Evolutionary conservation across 345 rosid genomes (phyloP), one percentile per base, ranked within the genome.

Genomic region (Reutealis trisperma): DNA sequence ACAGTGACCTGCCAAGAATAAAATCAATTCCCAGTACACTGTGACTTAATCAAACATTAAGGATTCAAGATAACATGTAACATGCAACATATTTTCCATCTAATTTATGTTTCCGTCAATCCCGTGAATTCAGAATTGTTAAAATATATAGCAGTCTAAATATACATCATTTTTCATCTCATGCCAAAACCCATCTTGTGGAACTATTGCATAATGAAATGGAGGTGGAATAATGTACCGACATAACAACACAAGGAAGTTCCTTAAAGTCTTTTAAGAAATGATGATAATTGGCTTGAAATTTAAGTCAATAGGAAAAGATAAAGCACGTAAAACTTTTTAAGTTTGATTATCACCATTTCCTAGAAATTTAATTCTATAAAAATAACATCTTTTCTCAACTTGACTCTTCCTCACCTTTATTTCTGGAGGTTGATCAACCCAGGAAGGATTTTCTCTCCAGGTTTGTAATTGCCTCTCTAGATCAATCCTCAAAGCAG

Each of bases 371-470:
- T 42, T 10, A 76, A 61, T 37, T 71, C 64, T 51, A 19, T 30
- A 42, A 1, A 37, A 67, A 34, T 15, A 63, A 15, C 42, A 52
- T 25, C 42, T 63, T 52, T 41, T 49, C 19, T 21, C 69, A 15
- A 13, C 61, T 7, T 9, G 22, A 59, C 25, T 79, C 55, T 44
- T 62, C 63, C 76, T 76, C 66, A 93, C 97, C 93, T 90, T 88
- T 82, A 92, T 75, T 76, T 82, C 80, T 47, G 98, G 89, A 74
- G 81, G 78, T 66, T 80, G 86, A 80, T 89, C 93, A 6, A 67
- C 67, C 97, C 98, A 95, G 0, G 86, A 83, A 34, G 97, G 87
- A 79, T 92, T 92, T 76, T 83, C 94, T 84, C 89, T 90, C 99
- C 99, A 95, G 72, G 67, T 70, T 79, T 80, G 88, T 77, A 95